A percentile compares a stretch with the other conserved stretches of the same genome.
Evolutionary conservation across 2,329 filamentous ascomycete species (phyloP).

Genomic region (Ceratocystis eucalypticola): DNA sequence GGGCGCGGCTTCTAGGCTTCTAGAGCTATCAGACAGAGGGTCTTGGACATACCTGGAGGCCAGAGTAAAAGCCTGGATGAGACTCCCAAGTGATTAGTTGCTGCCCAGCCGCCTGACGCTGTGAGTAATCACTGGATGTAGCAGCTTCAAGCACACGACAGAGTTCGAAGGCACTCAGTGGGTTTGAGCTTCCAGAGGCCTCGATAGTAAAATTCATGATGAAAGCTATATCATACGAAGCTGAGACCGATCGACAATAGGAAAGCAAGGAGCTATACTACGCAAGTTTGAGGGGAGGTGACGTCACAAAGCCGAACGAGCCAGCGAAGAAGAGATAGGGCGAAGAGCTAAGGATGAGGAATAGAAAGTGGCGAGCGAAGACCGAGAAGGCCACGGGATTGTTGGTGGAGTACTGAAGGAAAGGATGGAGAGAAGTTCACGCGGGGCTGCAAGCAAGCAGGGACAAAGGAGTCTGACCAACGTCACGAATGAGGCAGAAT

Average conservation of each 20-base stretch:
- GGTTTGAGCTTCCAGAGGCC: conserved; percentile 67
- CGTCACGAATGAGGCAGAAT: not conserved
- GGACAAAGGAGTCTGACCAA: not conserved
- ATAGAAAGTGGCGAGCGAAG: not conserved
- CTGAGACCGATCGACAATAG: not conserved
- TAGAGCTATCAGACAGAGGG: not conserved
- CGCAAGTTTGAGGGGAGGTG: not conserved
- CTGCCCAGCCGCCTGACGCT: conserved; percentile 53
- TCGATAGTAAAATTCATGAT: conserved; percentile 61
- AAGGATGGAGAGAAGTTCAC: too few relatives aligned
- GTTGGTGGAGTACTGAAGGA: too few relatives aligned
- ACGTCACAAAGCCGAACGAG: not conserved
- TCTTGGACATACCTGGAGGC: conserved; percentile 45
- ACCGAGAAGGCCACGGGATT: not conserved
- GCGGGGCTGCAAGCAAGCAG: not conserved
- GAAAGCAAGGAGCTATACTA: not conserved
- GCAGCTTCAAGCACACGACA: conserved; percentile 51
- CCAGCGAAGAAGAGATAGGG: not conserved
- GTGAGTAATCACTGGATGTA: conserved; percentile 45
- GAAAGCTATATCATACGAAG: not conserved
- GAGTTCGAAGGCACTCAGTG: conserved; percentile 50
- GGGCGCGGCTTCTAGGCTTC: not conserved
- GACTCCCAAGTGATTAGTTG: conserved; percentile 62
- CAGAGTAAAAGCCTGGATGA: conserved; percentile 50
- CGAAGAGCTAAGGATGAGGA: not conserved